phyloP scores from a whole-genome alignment of 371 early-diverging fungal species.

The Actinomortierella ambigua region DNA sequence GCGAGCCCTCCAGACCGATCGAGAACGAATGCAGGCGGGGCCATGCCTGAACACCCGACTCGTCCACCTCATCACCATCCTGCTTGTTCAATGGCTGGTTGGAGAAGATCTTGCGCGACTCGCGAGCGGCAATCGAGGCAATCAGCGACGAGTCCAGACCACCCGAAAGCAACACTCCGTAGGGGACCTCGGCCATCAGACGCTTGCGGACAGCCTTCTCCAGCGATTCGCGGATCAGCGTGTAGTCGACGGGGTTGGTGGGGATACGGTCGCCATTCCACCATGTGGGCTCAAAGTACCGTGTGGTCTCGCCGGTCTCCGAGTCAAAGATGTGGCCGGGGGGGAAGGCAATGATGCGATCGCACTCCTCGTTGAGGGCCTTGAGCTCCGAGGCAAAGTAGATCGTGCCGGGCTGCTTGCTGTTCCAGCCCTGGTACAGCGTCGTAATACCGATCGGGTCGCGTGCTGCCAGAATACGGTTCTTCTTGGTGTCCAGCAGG shows the following conservation, averaged over 20 bases:
- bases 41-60: slow-evolving; percentile 68
- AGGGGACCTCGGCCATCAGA: slow-evolving; percentile 96
- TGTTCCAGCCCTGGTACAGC: slow-evolving; percentile 91
- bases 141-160: slow-evolving; percentile 95
- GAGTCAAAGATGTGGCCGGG: slow-evolving; percentile 93
- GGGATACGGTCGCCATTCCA: slow-evolving; percentile 71
- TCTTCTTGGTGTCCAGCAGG: slow-evolving; percentile 83
- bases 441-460: slow-evolving; percentile 98
- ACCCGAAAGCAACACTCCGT: slow-evolving; percentile 93
- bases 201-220: slow-evolving; percentile 91
- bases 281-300: slow-evolving; percentile 93
- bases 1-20: slow-evolving; percentile 92
- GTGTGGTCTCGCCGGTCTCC: slow-evolving; percentile 72
- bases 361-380: slow-evolving; percentile 92
- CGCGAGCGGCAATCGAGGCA: slow-evolving; percentile 89
- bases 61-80: slow-evolving; percentile 73
- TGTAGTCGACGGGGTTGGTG: slow-evolving; percentile 62
- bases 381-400: slow-evolving; percentile 96
- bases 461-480: slow-evolving; percentile 88
- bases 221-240: slow-evolving; percentile 75
- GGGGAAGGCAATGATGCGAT: slow-evolving; percentile 93
- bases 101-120: slow-evolving; percentile 66
- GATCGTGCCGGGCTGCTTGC: slow-evolving; percentile 81
- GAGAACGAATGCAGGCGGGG: slow-evolving; percentile 95
- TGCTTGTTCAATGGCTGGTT: slow-evolving; percentile 23